Evolutionary conservation across 2,329 filamentous ascomycete genomes (phyloP), one percentile per base, ranked within the genome.

Genomic region (Pseudogymnoascus destructans): DNA sequence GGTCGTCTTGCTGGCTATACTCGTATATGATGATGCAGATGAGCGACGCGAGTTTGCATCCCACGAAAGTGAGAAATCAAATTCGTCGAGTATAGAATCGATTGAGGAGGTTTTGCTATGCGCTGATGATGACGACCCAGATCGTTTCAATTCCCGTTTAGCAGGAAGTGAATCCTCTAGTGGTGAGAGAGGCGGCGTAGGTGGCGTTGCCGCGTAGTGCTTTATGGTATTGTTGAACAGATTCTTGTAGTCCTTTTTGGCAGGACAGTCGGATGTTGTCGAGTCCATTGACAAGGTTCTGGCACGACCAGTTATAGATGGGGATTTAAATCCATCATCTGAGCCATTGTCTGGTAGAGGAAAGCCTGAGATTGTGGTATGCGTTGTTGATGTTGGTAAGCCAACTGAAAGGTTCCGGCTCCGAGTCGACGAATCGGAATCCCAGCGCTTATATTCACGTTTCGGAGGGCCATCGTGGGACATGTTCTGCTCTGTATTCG

Each of bases 201-300:
- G 15, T 21, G 54, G 54, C 15, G 54, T 56, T 36, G 54, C 30
- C 13, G 46, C 25, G 32, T 19, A 52, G 46, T 56, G 54, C 10
- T 56, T 56, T 23, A 56, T 56, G 19, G 23, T 30, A 8, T 19
- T 38, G 32, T 56, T 36, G 11, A 56, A 56, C 30, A 36, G 17
- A 19, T 56, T 56, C 21, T 56, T 56, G 32, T 56, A 56, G n/a
- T 56, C 54, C 13, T 17, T 35, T 23, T 13, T 56, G 11, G 54
- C 54, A 23, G 17, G 54, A 25, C 32, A 38, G 23, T 35, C 17
- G 7, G 30, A 38, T 23, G 27, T 19, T 35, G 54, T 25, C 32
- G 54, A 23, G 21, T 56, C 54, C 25, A 52, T 52, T 11, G 46
- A 52, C 25, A 52, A 19, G n/a, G 46, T 30, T 52, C 46, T 52